These are phyloP conservation scores for Fusarium burgessii DNA, from an alignment of 2,329 filamentous ascomycete genomes.

Conservation along the genomic window DNA sequence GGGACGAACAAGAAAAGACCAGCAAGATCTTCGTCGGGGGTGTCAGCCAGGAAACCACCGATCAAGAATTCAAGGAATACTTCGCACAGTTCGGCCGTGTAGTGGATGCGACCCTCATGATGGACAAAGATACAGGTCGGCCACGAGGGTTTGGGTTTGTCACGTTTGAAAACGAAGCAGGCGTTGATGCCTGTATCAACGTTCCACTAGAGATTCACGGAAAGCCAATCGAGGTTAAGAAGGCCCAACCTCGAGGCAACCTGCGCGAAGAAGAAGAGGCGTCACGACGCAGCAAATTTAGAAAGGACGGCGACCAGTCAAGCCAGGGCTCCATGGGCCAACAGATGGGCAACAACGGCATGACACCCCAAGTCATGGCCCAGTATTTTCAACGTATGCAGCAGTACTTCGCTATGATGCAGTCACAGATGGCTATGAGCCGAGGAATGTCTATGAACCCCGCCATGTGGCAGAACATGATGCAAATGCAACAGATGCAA, in stretches of 20 bases:
- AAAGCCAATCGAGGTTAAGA: conserved; percentile 98
- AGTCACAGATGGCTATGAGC: conserved; percentile 91
- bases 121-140: conserved; percentile 99
- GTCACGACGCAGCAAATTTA: conserved; percentile 71
- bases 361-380: conserved; percentile 97
- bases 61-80: conserved; percentile 95
- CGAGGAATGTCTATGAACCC: conserved; percentile 79
- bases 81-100: conserved; percentile 97
- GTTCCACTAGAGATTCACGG: conserved; percentile 90
- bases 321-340: conserved; percentile 55
- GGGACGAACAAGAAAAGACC: conserved; percentile 97
- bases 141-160: conserved; percentile 98
- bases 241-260: conserved; percentile 94
- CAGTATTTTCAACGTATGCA: conserved; percentile 99
- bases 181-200: conserved; percentile 90
- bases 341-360: conserved; percentile 67
- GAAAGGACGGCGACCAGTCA: conserved; percentile 64
- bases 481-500: conserved; percentile 80
- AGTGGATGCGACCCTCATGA: conserved; percentile 98
- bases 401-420: conserved; percentile 95
- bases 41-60: conserved; percentile 96
- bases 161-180: conserved; percentile 95
- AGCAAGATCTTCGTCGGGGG: conserved; percentile 99
- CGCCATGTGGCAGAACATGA: conserved; percentile 80
- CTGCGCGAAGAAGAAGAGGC: conserved; percentile 89